Evolutionary conservation across 192 early-diverging fungal species (phyloP).

Genomic region (Ambispora gerdemannii): DNA sequence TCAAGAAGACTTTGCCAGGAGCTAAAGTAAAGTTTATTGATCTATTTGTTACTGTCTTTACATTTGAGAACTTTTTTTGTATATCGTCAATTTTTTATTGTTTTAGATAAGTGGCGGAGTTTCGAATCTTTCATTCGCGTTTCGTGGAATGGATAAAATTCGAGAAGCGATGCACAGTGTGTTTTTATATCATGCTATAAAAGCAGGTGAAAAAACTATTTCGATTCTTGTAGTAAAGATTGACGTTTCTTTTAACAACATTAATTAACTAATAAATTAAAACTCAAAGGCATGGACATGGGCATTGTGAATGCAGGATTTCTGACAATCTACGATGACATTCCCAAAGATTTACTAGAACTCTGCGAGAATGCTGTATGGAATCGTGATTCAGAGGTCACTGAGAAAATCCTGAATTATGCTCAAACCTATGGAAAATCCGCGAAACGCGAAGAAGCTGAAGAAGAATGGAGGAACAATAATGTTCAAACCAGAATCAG

Average conservation of each 20-base stretch:
- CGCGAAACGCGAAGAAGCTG: constrained; percentile 64
- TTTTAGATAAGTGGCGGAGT: constrained; percentile 89
- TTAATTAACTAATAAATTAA: not conserved
- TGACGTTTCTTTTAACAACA: not conserved
- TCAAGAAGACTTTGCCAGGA: constrained; percentile 80
- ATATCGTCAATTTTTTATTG: constrained; percentile 91
- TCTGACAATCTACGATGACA: constrained; percentile 94
- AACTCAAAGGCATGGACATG: constrained; percentile 86
- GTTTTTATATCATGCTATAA: constrained; percentile 63
- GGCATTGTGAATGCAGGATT: constrained; percentile 97
- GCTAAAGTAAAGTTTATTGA: constrained; percentile 91
- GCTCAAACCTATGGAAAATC: constrained; percentile 78
- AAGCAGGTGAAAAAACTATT: constrained; percentile 14
- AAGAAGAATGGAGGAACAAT: constrained; percentile 82
- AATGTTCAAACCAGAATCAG: constrained; percentile 73
- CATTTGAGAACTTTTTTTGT: constrained; percentile 81
- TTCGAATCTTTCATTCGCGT: constrained; percentile 96
- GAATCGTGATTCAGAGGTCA: constrained; percentile 88
- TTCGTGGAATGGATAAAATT: constrained; percentile 89
- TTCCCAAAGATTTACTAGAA: constrained; percentile 88
- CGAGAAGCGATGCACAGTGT: constrained; percentile 97
- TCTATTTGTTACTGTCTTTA: constrained; percentile 91
- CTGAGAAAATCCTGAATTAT: constrained; percentile 90
- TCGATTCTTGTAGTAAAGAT: not conserved
- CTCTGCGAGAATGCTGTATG: constrained; percentile 92